phyloP scores from a whole-genome alignment of 805 yeast species.

The Candida oleophila region DNA sequence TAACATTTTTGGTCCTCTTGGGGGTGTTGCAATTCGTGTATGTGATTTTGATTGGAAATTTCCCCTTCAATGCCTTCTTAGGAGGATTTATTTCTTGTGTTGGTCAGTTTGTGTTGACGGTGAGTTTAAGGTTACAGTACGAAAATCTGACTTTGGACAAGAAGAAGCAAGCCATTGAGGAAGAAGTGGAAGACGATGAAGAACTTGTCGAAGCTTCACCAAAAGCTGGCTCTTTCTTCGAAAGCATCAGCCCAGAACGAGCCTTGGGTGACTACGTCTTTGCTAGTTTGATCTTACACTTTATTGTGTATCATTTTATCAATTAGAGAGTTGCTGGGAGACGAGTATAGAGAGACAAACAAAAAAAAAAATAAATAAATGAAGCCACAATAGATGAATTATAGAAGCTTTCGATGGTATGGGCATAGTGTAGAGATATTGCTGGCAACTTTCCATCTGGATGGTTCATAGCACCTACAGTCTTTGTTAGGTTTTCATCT shows the following conservation, averaged over 20 bases:
- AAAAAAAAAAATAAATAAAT: background rate
- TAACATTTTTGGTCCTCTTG: slow-evolving; percentile 67
- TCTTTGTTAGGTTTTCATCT: no score
- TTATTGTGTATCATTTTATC: slow-evolving; percentile 85
- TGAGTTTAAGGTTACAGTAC: slow-evolving; percentile 74
- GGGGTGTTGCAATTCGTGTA: slow-evolving; percentile 81
- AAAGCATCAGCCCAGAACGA: slow-evolving; percentile 36
- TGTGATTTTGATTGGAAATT: slow-evolving; percentile 75
- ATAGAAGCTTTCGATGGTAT: no score
- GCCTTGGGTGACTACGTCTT: slow-evolving; percentile 87
- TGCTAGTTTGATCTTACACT: slow-evolving; percentile 87
- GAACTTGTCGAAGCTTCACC: slow-evolving; percentile 10
- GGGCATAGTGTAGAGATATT: no score
- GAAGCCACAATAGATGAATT: no score
- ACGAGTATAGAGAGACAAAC: background rate
- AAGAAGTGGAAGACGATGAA: slow-evolving; percentile 5
- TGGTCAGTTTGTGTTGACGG: slow-evolving; percentile 91
- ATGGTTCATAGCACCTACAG: no score
- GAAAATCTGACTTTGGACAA: slow-evolving; percentile 16
- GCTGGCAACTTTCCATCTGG: no score
- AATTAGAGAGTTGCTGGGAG: slow-evolving; percentile 43
- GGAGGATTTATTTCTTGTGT: slow-evolving; percentile 92
- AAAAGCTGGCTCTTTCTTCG: slow-evolving; percentile 11
- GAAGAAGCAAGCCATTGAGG: slow-evolving; percentile 5
- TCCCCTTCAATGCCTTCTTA: slow-evolving; percentile 95